Evolutionary conservation across 1,139 yeast species (phyloP), one percentile per base, ranked within the genome.

Genomic region (Chernovozyma aurita): DNA sequence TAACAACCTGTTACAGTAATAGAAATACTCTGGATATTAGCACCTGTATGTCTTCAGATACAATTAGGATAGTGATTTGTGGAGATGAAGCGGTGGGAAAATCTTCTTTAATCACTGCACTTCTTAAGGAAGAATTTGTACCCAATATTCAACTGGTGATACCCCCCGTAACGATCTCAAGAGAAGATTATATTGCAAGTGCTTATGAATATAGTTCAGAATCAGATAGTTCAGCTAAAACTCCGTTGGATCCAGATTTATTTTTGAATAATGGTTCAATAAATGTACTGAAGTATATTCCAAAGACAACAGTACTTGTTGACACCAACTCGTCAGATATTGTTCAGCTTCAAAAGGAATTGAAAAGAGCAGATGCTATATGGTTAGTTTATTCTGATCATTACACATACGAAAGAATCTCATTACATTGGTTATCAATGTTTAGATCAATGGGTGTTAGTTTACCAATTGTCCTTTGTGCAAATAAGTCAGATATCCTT

Each of bases 51-150:
- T 54, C 70, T 7, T 67, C 68, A 51, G 78, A 74, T 33, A 70
- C 78, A 2, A 71, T 85, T 28, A 55, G 94, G 41, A 81, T 92
- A 1, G 95, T 87, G 2, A 83, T 92, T 0, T 88, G 97, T 57
- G 98, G 98, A n/a, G 98, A 92, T 58, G 95, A 87, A 44, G 85
- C 82, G 6, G 95, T 86, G 11, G 95, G 96, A 1, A 86, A 86
- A 54, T 80, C 83, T 8, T 69, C 90, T 20, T 61, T 92, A 30
- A 78, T 92, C 26, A 80, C 94, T 0, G 72, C 95, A 0, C 65
- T 92, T 18, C 80, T 87, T 28, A 90, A 87, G 57, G 96, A 85
- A 47, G 73, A 78, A 24, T 86, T 78, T 52, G 80, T 85, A 0
- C 79, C 90, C 1, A 80, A 79, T 42, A 73, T 86, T 28, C 94